A percentile compares a stretch with the other conserved stretches of the same genome.
phyloP scores from a whole-genome alignment of 306 rosid genomes.

The Lathyrus aphaca region DNA sequence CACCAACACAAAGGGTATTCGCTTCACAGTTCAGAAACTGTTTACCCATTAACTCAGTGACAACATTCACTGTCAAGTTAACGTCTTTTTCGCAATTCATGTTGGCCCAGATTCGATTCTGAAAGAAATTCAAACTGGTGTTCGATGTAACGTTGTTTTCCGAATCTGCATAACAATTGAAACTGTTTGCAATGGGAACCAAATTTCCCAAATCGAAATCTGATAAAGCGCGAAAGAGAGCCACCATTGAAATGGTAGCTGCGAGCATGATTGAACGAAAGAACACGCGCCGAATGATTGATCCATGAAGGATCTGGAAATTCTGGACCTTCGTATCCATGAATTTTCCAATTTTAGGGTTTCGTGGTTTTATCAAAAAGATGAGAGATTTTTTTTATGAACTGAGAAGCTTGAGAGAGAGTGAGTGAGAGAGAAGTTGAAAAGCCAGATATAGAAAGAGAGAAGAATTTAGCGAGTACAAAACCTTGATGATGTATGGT shows the following conservation, averaged over 20 bases:
- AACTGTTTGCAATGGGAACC: slow-evolving; percentile 37
- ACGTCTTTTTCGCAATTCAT: slow-evolving; percentile 46
- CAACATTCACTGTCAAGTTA: slow-evolving; percentile 65
- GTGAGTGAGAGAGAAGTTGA: slow-evolving; percentile 17
- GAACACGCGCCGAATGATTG: slow-evolving; percentile 61
- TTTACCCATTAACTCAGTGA: slow-evolving; percentile 59
- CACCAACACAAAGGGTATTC: slow-evolving; percentile 78
- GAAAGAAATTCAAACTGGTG: slow-evolving; percentile 50
- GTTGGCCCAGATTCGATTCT: slow-evolving; percentile 56
- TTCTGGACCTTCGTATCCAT: slow-evolving; percentile 57
- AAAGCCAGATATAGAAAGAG: slow-evolving; percentile 37
- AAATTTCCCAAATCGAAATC: slow-evolving; percentile 48
- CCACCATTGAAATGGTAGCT: slow-evolving; percentile 55
- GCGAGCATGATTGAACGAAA: slow-evolving; percentile 61
- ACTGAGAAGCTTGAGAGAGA: background rate
- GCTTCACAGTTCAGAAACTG: slow-evolving; percentile 52
- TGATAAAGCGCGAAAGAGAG: slow-evolving; percentile 53
- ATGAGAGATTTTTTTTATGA: background rate
- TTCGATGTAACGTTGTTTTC: slow-evolving; percentile 22
- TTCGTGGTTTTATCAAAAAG: background rate
- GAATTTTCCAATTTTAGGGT: slow-evolving; percentile 1
- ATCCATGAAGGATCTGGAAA: slow-evolving; percentile 59
- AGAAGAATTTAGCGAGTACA: slow-evolving; percentile 69
- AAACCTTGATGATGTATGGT: slow-evolving; percentile 94
- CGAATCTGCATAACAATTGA: slow-evolving; percentile 47